Conservation (phyloP, 768 basidiomycete species). For the Tulasnella sp. region DNA sequence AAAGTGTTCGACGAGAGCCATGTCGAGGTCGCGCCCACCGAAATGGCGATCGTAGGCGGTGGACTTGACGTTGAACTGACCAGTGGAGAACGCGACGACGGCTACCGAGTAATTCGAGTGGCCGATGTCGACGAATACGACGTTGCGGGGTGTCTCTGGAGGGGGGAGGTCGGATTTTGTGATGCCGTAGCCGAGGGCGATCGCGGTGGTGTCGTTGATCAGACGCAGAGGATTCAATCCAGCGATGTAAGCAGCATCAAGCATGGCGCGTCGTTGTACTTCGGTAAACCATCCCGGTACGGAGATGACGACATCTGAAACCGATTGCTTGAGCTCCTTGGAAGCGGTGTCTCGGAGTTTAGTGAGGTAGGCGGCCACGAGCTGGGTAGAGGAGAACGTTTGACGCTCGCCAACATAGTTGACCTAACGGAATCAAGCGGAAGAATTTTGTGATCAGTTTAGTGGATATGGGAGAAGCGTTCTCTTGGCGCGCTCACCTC, state of each 20-base stretch:
- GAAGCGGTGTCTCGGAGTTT: slow-evolving; percentile 86
- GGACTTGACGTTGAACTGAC: slow-evolving; percentile 79
- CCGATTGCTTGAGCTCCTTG: slow-evolving; percentile 76
- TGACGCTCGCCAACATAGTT: slow-evolving; percentile 79
- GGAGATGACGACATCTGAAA: slow-evolving; percentile 91
- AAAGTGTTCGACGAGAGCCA: slow-evolving; percentile 84
- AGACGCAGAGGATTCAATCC: slow-evolving; percentile 87
- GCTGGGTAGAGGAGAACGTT: slow-evolving; percentile 81
- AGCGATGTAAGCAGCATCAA: slow-evolving; percentile 86
- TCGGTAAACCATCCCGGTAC: slow-evolving; percentile 98
- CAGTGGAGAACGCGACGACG: slow-evolving; percentile 91
- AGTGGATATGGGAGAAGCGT: slow-evolving; percentile 5
- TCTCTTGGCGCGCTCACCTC: slow-evolving; percentile 56
- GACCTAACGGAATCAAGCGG: slow-evolving; percentile 51
- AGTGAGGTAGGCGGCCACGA: slow-evolving; percentile 85
- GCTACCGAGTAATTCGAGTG: slow-evolving; percentile 86
- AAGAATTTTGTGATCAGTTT: not conserved
- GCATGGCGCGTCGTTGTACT: slow-evolving; percentile 80
- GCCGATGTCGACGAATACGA: slow-evolving; percentile 93
- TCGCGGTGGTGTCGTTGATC: slow-evolving; percentile 95
- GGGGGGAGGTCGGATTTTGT: slow-evolving; percentile 95
- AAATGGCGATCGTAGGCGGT: slow-evolving; percentile 91
- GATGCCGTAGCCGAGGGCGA: slow-evolving; percentile 96
- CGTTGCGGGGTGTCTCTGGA: slow-evolving; percentile 71
- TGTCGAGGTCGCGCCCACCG: slow-evolving; percentile 95